Base-by-base conservation (phyloP, 2,329 filamentous ascomycete species). In the Aureobasidium sp. region DNA sequence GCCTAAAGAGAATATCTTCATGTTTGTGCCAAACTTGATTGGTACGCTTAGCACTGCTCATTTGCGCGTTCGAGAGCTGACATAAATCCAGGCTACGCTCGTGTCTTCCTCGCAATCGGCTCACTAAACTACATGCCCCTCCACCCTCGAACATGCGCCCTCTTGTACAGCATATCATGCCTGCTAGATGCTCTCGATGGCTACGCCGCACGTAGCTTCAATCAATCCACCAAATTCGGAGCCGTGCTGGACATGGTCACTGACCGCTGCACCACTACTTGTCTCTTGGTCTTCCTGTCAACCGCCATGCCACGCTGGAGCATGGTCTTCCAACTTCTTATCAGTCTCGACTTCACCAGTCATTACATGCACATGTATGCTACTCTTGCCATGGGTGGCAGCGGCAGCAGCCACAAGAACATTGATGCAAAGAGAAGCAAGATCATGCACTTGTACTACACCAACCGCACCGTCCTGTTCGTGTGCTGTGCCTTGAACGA, bases 361-460 rank as follows among this genome's bases (percentile, higher is more conserved):
- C 94, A 99, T 77, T 99, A 97, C 74, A 93, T 97, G 81, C 94
- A 99, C 79, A 99, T 99, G 94, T 97, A 96, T 74, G 90, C 92
- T 13, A 96, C 92, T 0, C 80, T 97, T 71, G 87, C 87, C 67
- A 94, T 96, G 85, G 91, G 89, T 60, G 91, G 90, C 59, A 82
- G 85, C 60, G 84, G 86, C 20, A 79, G 84, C 69, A 90, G 92
- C 79, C 94, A 99, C 80, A 99, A 99, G 85, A 92, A 89, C 69
- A 87, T 99, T 59, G 91, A 96, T 73, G 87, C 89, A 76, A 89
- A 84, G 73, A 82, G 92, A 74, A 96, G 90, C 79, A 90, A 87
- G 85, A 81, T 97, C 63, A 78, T 99, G 74, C 94, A 96, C 76
- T 81, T 95, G 63, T 99, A 99, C 81, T 99, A 99, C 78, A 93